A percentile compares a stretch with the other conserved stretches of the same genome.
phyloP scores from a whole-genome alignment of 2,329 filamentous ascomycete genomes.

The Thermothelomyces thermophilus region DNA sequence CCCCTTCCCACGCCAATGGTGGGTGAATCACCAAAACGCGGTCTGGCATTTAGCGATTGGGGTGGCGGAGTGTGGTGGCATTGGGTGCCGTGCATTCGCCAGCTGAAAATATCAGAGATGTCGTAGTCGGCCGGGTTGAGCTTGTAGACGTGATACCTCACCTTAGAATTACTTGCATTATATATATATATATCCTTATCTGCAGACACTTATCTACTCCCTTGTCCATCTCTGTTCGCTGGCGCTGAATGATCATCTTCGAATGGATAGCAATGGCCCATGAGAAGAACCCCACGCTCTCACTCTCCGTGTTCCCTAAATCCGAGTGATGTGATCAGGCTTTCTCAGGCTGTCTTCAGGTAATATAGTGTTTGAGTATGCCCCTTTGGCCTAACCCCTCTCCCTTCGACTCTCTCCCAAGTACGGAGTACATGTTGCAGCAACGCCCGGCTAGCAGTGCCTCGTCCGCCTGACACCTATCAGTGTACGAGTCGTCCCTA shows the following conservation, averaged over 20 bases:
- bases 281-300: no score
- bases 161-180: constrained; percentile 1
- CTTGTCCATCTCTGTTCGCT: constrained; percentile 3
- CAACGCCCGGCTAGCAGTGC: no score
- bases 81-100: constrained; percentile 4
- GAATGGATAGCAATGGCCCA: no score
- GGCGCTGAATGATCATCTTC: neutral
- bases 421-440: no score
- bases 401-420: no score
- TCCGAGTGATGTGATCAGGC: no score
- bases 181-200: constrained; percentile 4
- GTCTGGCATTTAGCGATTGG: neutral
- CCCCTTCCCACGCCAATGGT: neutral
- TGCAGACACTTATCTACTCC: constrained; percentile 5
- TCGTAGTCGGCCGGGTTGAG: neutral
- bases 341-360: no score
- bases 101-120: neutral
- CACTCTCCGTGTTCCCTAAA: neutral
- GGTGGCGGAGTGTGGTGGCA: constrained; percentile 2
- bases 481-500: no score
- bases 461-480: no score
- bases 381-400: no score
- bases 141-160: constrained; percentile 12
- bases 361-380: no score
- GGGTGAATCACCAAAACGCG: neutral